Percentiles rank a stretch among this genome's conserved stretches.
These are phyloP conservation scores for Poa annua DNA, from an alignment of 176 grass and related monocot species.

Conservation along the genomic window DNA sequence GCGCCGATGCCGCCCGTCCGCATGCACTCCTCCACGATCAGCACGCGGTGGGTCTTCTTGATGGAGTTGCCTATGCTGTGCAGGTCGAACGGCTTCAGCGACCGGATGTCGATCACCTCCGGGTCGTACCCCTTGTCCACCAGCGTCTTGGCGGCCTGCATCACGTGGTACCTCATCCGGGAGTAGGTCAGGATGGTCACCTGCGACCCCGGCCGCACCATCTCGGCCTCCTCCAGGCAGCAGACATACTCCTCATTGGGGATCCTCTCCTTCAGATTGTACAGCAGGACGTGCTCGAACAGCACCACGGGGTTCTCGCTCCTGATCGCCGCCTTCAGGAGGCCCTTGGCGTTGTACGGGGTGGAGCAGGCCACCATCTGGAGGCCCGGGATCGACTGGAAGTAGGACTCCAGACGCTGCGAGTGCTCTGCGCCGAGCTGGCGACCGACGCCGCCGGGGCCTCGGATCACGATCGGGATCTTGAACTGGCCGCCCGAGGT, in stretches of 20 bases:
- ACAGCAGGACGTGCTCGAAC: conserved; percentile 83
- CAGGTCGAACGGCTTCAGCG: conserved; percentile 82
- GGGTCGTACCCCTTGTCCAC: conserved; percentile 87
- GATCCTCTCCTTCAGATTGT: conserved; percentile 90
- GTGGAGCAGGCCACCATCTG: conserved; percentile 98
- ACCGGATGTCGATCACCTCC: conserved; percentile 86
- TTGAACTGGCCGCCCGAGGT: conserved; percentile 96
- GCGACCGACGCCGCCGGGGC: conserved; percentile 83
- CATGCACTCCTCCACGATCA: conserved; percentile 97
- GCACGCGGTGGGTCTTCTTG: conserved; percentile 79
- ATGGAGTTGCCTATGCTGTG: conserved; percentile 67
- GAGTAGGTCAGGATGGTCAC: conserved; percentile 88
- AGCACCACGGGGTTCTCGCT: conserved; percentile 86
- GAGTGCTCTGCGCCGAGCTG: conserved; percentile 93
- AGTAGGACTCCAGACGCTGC: conserved; percentile 82
- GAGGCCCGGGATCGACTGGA: conserved; percentile 94
- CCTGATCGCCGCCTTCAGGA: conserved; percentile 93
- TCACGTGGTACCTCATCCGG: conserved; percentile 93
- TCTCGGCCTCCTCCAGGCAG: conserved; percentile 86
- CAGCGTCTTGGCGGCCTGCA: conserved; percentile 78
- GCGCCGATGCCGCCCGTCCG: conserved; percentile 73
- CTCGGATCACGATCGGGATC: conserved; percentile 90
- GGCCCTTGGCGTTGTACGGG: conserved; percentile 89
- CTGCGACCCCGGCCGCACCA: conserved; percentile 80
- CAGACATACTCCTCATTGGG: conserved; percentile 85